Conservation (phyloP, 345 rosid genomes). For the Erucastrum elatum region DNA sequence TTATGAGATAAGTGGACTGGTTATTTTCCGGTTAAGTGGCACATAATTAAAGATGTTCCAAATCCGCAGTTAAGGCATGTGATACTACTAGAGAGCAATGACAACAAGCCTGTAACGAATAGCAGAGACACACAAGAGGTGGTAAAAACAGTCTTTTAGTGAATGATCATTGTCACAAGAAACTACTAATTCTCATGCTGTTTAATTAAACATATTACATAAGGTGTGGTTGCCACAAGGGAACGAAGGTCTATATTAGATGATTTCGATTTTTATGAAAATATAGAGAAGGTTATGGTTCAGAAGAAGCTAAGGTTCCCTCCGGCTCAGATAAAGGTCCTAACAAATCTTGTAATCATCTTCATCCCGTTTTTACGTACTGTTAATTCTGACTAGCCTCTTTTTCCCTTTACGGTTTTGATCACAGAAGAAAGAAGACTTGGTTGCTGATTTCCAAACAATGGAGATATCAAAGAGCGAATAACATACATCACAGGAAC, state of each 20-base stretch:
- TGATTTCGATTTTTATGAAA: slow-evolving; percentile 67
- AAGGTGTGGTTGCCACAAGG: slow-evolving; percentile 61
- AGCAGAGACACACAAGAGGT: slow-evolving; percentile 87
- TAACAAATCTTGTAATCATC: neutral
- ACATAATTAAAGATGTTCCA: slow-evolving; percentile 63
- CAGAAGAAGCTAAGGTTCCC: slow-evolving; percentile 54
- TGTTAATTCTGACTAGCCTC: neutral
- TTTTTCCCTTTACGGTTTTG: neutral
- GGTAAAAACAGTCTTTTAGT: neutral
- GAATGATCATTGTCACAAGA: neutral
- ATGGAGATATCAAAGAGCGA: slow-evolving; percentile 33
- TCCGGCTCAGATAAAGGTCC: slow-evolving; percentile 26
- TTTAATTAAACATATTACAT: slow-evolving; percentile 1
- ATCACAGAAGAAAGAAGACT: neutral
- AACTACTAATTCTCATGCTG: neutral
- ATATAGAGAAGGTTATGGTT: slow-evolving; percentile 62
- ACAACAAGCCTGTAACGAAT: slow-evolving; percentile 68
- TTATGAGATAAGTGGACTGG: slow-evolving; percentile 70
- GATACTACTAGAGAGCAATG: slow-evolving; percentile 58
- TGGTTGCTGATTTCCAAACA: slow-evolving; percentile 32
- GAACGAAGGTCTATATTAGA: slow-evolving; percentile 58
- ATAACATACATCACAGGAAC: neutral
- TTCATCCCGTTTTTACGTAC: neutral
- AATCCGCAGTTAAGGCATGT: slow-evolving; percentile 60
- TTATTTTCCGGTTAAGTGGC: slow-evolving; percentile 70